phyloP scores from a whole-genome alignment of 495 filamentous ascomycete species.

The Tuber magnatum region DNA sequence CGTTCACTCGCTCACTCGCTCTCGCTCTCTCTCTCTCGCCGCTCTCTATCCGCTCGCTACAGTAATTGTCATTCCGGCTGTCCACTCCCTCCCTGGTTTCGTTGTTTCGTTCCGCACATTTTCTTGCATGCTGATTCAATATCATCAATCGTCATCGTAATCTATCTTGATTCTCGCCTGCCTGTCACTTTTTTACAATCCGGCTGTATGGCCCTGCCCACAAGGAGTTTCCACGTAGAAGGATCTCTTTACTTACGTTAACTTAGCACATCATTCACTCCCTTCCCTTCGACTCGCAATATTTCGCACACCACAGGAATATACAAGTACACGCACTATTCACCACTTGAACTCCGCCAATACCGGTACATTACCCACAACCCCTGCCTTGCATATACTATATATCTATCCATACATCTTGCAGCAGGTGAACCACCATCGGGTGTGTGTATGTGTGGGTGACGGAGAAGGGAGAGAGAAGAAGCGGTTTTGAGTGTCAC shows the following conservation, averaged over 20 bases:
- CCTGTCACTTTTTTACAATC: conserved; percentile 1
- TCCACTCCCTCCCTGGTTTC: conserved; percentile 5
- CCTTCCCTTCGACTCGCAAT: conserved; percentile 24
- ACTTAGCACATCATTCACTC: conserved; percentile 15
- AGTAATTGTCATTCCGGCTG: not conserved
- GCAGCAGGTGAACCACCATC: not conserved
- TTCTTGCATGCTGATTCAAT: not conserved
- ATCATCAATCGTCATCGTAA: not conserved
- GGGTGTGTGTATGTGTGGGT: not conserved
- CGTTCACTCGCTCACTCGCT: not conserved
- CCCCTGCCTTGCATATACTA: not conserved
- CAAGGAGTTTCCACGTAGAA: conserved; percentile 2
- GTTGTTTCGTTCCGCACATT: not conserved
- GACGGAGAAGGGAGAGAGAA: not conserved
- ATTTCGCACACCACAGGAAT: not conserved
- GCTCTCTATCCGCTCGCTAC: not conserved
- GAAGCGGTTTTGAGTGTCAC: not conserved
- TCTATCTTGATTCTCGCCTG: not conserved
- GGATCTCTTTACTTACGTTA: conserved; percentile 1
- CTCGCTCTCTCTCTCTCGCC: not conserved
- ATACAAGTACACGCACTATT: not conserved
- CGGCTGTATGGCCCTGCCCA: conserved; percentile 1
- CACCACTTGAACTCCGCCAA: not conserved
- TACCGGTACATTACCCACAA: not conserved
- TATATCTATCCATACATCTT: conserved; percentile 2